Evolutionary conservation across 2,329 filamentous ascomycete genomes (phyloP).

Genomic region (Neospermospora avenae): DNA sequence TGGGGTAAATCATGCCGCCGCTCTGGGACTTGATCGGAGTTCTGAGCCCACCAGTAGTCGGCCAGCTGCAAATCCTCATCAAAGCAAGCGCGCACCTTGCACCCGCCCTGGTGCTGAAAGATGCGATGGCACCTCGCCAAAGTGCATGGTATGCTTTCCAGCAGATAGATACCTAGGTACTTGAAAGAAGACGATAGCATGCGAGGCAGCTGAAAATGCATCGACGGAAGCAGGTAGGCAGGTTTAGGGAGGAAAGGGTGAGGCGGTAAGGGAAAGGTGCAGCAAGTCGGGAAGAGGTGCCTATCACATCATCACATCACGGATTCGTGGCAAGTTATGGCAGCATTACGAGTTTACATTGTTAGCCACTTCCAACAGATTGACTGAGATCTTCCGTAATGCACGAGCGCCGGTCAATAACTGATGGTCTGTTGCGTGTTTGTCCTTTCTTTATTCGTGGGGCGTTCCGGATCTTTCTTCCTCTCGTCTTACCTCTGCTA

Average conservation of each 20-base stretch:
- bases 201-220: neutral
- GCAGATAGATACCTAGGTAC: neutral
- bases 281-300: conserved; percentile 1
- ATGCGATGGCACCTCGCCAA: conserved; percentile 3
- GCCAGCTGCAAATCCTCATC: neutral
- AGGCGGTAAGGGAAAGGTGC: conserved; percentile 4
- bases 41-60: neutral
- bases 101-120: neutral
- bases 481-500: neutral
- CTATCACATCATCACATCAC: neutral
- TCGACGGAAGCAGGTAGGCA: conserved; percentile 2
- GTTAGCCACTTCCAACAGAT: neutral
- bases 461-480: neutral
- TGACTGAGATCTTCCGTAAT: neutral
- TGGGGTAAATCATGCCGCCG: neutral
- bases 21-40: neutral
- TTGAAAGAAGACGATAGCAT: neutral
- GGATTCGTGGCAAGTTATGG: neutral
- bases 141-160: neutral
- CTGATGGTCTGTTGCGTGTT: neutral
- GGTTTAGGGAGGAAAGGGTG: neutral
- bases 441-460: conserved; percentile 3
- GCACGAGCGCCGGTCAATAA: neutral
- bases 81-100: neutral
- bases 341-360: neutral